Evolutionary conservation across 495 filamentous ascomycete species (phyloP), one percentile per base, ranked within the genome.

Genomic region (Daldinia grandis): DNA sequence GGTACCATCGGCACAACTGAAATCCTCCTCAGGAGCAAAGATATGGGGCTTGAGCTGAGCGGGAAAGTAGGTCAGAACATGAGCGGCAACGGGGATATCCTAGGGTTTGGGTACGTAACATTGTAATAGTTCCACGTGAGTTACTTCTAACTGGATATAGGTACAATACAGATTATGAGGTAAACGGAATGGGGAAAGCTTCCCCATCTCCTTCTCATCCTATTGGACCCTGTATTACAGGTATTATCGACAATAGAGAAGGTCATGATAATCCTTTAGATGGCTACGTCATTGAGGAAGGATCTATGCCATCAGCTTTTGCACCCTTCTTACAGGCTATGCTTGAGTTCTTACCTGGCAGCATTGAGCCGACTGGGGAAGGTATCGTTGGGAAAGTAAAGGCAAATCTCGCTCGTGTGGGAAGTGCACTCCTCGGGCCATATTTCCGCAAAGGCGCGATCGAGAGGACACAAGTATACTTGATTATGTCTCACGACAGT

Each of bases 401-500:
- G 57, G 81, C 81, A 12, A 77, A 81, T 6, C 71, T 88, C 17
- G 80, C 85, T 15, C 80, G 82, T 7, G 76, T 82, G 4, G 85
- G 84, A 40, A 87, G 84, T 66, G 62, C 81, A 9, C 76, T 90
- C 31, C 66, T 88, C 1, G 89, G 89, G 0, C 85, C 88, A 0
- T 90, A 89, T 64, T 83, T 78, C 60, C 73, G 75, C 19, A 81
- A 82, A 35, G 86, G 88, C 14, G 83, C 84, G 27, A 73, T 89
- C 1, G 85, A 86, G 68, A 84, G 78, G 58, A 92, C 88, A 0
- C 86, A 90, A 69, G 81, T 87, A 6, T 91, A 90, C 76, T 79
- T 91, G n/a, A 84, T 91, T 63, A 91, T 92, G 90, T 88, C 84
- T 6, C 89, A 92, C 68, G 90, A 91, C 68, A 87, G 84, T 80